phyloP scores from a whole-genome alignment of 2,329 filamentous ascomycete species.

The Emergomyces africanus region DNA sequence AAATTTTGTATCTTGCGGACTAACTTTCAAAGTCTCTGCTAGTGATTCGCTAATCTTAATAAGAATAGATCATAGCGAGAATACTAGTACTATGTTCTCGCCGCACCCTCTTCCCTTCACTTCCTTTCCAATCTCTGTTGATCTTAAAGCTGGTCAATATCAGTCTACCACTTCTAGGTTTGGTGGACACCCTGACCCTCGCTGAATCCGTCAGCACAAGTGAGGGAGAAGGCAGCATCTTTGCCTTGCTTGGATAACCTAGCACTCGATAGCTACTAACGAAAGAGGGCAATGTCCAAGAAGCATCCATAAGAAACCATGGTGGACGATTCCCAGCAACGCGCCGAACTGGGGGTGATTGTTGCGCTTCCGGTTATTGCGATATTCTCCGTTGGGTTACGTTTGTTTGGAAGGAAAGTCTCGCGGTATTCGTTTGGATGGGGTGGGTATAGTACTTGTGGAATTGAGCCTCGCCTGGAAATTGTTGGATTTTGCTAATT shows the following conservation, averaged over 20 bases:
- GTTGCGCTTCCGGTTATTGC: constrained; percentile 15
- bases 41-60: neutral
- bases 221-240: neutral
- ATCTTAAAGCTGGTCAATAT: neutral
- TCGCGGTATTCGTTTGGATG: constrained; percentile 12
- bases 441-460: constrained; percentile 8
- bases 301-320: neutral
- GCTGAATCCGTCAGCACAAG: neutral
- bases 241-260: neutral
- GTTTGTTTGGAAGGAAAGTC: constrained; percentile 17
- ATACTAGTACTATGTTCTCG: neutral
- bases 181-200: neutral
- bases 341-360: constrained; percentile 14
- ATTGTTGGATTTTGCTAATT: constrained; percentile 2
- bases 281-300: neutral
- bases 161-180: neutral
- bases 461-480: neutral
- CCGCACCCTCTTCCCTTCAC: neutral
- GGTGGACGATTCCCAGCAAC: constrained; percentile 15
- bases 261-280: neutral
- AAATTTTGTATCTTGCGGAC: neutral
- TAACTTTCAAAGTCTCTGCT: neutral
- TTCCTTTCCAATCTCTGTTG: neutral
- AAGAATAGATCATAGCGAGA: neutral
- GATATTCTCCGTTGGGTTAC: constrained; percentile 14